Evolutionary conservation across 2,329 filamentous ascomycete species (phyloP).

Genomic region (Decorospora gaudefroyi): DNA sequence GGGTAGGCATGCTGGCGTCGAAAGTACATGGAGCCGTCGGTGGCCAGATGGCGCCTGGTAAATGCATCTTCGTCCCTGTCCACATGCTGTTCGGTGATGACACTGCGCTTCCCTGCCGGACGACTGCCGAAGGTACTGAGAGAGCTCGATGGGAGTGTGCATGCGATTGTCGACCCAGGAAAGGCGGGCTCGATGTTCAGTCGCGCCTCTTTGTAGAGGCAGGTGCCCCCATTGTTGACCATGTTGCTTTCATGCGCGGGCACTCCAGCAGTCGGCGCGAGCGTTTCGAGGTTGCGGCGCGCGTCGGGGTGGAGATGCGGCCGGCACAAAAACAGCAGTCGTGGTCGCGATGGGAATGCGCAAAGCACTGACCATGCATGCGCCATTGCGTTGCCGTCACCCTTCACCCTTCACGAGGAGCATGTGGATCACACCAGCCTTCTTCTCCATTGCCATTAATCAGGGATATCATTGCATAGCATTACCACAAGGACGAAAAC

Average conservation of each 20-base stretch:
- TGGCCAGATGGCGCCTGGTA: conserved; percentile 71
- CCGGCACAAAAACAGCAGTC: conserved; percentile 42
- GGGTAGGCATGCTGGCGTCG: conserved; percentile 75
- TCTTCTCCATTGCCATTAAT: too few species aligned
- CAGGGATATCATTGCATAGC: too few species aligned
- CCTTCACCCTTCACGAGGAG: too few species aligned
- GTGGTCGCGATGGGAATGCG: conserved; percentile 32
- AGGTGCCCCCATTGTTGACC: conserved; percentile 65
- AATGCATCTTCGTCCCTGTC: conserved; percentile 73
- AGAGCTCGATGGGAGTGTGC: conserved; percentile 51
- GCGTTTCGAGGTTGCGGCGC: conserved; percentile 15
- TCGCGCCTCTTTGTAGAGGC: conserved; percentile 84
- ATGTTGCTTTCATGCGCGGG: conserved; percentile 67
- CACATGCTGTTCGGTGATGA: conserved; percentile 47
- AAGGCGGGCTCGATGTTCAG: conserved; percentile 78
- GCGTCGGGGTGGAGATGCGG: conserved; percentile 21
- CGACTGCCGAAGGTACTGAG: conserved; percentile 42
- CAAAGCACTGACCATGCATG: conserved; percentile 23
- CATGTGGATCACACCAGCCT: too few species aligned
- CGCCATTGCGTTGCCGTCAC: too few species aligned
- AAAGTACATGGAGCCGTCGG: conserved; percentile 80
- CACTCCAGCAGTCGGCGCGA: background rate
- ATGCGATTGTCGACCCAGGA: conserved; percentile 69
- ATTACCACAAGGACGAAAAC: too few species aligned
- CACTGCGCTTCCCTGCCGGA: conserved; percentile 39